A percentile compares a stretch with the other conserved stretches of the same genome.
phyloP scores from a whole-genome alignment of 2,329 filamentous ascomycete genomes.

The Dissoconium aciculare region DNA sequence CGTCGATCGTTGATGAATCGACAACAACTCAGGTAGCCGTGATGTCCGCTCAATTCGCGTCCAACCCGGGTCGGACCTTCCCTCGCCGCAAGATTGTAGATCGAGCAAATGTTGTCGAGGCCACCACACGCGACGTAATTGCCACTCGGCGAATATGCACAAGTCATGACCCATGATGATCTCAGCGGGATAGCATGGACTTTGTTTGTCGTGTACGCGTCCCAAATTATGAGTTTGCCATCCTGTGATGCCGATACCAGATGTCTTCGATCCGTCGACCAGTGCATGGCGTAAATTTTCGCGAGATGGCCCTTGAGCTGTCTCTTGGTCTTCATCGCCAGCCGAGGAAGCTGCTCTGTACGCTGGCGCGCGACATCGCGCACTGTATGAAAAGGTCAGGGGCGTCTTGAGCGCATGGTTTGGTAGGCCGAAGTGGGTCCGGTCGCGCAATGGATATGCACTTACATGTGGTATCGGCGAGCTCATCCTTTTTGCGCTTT shows the following conservation, averaged over 20 bases:
- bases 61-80: slow-evolving; percentile 96
- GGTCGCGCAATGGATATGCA: slow-evolving; percentile 12
- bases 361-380: slow-evolving; percentile 84
- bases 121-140: slow-evolving; percentile 98
- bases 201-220: slow-evolving; percentile 98
- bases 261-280: slow-evolving; percentile 95
- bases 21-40: slow-evolving; percentile 94
- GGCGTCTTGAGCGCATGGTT: neutral
- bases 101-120: slow-evolving; percentile 98
- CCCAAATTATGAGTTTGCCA: slow-evolving; percentile 99
- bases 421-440: neutral
- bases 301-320: slow-evolving; percentile 95
- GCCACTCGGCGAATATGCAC: slow-evolving; percentile 92
- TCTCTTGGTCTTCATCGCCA: slow-evolving; percentile 93
- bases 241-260: slow-evolving; percentile 96
- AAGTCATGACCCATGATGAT: slow-evolving; percentile 99
- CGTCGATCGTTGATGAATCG: slow-evolving; percentile 97
- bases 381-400: slow-evolving; percentile 40
- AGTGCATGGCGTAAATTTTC: slow-evolving; percentile 99
- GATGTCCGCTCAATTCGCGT: slow-evolving; percentile 88
- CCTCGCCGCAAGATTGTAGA: slow-evolving; percentile 94
- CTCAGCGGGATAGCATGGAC: slow-evolving; percentile 94
- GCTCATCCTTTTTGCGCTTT: slow-evolving; percentile 99
- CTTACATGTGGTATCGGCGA: slow-evolving; percentile 95
- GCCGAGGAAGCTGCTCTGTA: slow-evolving; percentile 80